phyloP scores from a whole-genome alignment of 495 filamentous ascomycete genomes.

The Hypoxylon trugodes region DNA sequence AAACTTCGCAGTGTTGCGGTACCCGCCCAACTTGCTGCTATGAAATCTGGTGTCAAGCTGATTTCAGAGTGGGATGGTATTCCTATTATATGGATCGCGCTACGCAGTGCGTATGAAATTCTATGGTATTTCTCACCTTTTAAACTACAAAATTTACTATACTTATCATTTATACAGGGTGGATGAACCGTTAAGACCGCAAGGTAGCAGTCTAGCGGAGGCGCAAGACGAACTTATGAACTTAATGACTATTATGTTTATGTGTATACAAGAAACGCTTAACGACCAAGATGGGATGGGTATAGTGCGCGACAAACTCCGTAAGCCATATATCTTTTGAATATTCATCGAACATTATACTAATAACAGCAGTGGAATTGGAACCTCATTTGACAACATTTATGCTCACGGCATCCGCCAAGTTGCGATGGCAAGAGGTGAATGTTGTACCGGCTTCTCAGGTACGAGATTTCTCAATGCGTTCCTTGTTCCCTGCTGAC shows the following conservation, averaged over 20 bases:
- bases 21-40: slow-evolving; percentile 70
- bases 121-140: slow-evolving; percentile 51
- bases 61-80: slow-evolving; percentile 69
- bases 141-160: not conserved
- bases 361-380: slow-evolving; percentile 59
- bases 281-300: slow-evolving; percentile 53
- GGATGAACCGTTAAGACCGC: slow-evolving; percentile 43
- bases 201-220: slow-evolving; percentile 48
- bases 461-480: slow-evolving; percentile 6
- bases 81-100: slow-evolving; percentile 64
- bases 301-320: slow-evolving; percentile 48
- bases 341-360: slow-evolving; percentile 22
- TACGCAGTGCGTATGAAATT: slow-evolving; percentile 66
- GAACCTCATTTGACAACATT: slow-evolving; percentile 75
- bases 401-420: slow-evolving; percentile 76
- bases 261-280: slow-evolving; percentile 73
- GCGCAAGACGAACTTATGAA: slow-evolving; percentile 66
- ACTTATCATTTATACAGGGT: slow-evolving; percentile 49
- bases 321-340: slow-evolving; percentile 42
- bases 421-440: slow-evolving; percentile 86
- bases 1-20: slow-evolving; percentile 58
- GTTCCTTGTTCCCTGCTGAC: slow-evolving; percentile 43
- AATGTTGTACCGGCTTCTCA: slow-evolving; percentile 51
- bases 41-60: slow-evolving; percentile 68
- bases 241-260: slow-evolving; percentile 73